Conservation (phyloP, 1,139 yeast species). For the Geotrichum klebahnii region DNA sequence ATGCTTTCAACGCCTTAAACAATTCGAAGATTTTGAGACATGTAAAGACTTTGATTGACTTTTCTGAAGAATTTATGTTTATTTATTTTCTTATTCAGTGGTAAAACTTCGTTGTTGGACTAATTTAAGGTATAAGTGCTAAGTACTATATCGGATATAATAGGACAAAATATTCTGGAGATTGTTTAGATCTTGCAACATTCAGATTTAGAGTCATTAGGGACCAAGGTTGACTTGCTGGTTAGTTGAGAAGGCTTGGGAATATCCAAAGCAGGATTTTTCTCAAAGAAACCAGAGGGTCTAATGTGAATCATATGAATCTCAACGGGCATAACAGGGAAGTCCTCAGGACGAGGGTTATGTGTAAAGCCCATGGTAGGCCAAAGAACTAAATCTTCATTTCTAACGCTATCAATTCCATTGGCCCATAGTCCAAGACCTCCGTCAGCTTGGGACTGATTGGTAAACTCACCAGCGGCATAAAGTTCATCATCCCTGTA, state of each 20-base stretch:
- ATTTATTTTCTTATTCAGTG: background rate
- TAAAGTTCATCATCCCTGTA: constrained; percentile 54
- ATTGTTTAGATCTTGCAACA: constrained; percentile 15
- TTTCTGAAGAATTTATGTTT: too few relatives aligned
- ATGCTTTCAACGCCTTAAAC: too few relatives aligned
- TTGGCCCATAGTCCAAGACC: constrained; percentile 56
- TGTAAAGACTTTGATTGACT: too few relatives aligned
- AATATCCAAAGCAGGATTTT: constrained; percentile 76
- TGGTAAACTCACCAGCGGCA: constrained; percentile 66
- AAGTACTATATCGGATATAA: too few relatives aligned
- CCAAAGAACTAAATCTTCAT: constrained; percentile 74
- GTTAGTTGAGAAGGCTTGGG: constrained; percentile 68
- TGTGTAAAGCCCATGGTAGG: constrained; percentile 84
- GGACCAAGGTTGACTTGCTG: constrained; percentile 59
- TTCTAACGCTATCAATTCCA: constrained; percentile 60
- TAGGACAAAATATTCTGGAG: background rate
- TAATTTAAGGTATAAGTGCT: background rate
- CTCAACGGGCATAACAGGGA: constrained; percentile 92
- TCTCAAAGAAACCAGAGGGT: constrained; percentile 75
- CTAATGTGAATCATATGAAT: constrained; percentile 61
- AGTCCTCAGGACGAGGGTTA: constrained; percentile 82
- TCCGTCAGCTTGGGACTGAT: constrained; percentile 55
- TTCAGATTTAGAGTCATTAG: constrained; percentile 9
- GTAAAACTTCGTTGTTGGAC: background rate
- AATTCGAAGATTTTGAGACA: too few relatives aligned